phyloP scores from a whole-genome alignment of 2,329 filamentous ascomycete species.

The Cordyceps fumosorosea region DNA sequence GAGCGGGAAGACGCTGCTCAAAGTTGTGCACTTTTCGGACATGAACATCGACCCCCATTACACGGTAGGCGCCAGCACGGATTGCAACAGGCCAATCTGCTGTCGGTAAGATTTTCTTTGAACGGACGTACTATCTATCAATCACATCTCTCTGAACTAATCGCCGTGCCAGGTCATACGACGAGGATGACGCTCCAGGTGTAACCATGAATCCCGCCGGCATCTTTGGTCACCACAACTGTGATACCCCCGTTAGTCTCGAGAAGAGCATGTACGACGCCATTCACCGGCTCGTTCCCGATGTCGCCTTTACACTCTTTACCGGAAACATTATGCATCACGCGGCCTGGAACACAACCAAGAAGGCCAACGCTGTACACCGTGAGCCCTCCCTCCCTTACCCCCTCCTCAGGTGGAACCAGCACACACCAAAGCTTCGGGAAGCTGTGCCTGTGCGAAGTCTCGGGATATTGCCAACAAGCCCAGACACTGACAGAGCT shows the following conservation, averaged over 20 bases:
- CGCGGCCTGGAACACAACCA: slow-evolving; percentile 39
- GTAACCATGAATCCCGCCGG: slow-evolving; percentile 43
- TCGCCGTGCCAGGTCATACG: slow-evolving; percentile 33
- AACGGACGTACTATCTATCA: too few species aligned
- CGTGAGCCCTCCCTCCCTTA: slow-evolving; percentile 19
- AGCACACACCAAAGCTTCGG: too few species aligned
- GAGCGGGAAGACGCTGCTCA: slow-evolving; percentile 40
- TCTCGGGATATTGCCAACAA: too few species aligned
- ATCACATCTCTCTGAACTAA: not conserved
- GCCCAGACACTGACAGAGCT: not conserved
- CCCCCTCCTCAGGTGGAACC: too few species aligned
- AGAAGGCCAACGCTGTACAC: slow-evolving; percentile 24
- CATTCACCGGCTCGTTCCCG: slow-evolving; percentile 38
- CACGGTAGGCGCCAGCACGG: slow-evolving; percentile 42
- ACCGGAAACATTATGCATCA: slow-evolving; percentile 54
- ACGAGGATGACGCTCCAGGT: slow-evolving; percentile 39
- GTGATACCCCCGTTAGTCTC: slow-evolving; percentile 43
- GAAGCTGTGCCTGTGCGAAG: too few species aligned
- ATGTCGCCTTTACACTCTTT: slow-evolving; percentile 49
- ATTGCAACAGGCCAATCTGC: slow-evolving; percentile 54
- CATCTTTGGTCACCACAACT: slow-evolving; percentile 45
- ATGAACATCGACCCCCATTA: slow-evolving; percentile 54
- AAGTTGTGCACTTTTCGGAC: slow-evolving; percentile 54
- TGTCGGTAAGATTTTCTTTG: slow-evolving; percentile 35
- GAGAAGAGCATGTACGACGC: slow-evolving; percentile 50